Evolutionary conservation across 148 eudicot genomes (phyloP).

Genomic region (Chenopodium formosanum): DNA sequence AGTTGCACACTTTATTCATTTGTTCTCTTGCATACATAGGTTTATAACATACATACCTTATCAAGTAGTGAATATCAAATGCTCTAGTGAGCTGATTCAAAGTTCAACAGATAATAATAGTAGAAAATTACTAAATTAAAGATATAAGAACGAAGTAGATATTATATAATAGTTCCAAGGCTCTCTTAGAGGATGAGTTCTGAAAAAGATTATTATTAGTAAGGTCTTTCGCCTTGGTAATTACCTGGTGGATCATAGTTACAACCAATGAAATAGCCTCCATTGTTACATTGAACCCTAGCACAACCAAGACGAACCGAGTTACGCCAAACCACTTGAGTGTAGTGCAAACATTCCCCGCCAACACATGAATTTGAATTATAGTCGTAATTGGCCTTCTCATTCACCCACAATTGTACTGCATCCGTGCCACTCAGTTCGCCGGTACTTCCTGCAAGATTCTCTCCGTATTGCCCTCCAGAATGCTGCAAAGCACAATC

Average conservation of each 20-base stretch:
- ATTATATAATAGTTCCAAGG: too few relatives aligned
- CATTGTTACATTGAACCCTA: background rate
- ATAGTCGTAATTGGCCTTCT: conserved; percentile 33
- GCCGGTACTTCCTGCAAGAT: conserved; percentile 6
- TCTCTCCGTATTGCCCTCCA: conserved; percentile 20
- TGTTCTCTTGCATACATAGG: too few relatives aligned
- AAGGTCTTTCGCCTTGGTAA: background rate
- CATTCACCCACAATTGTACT: conserved; percentile 27
- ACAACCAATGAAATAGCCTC: background rate
- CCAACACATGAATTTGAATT: conserved; percentile 31
- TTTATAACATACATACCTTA: too few relatives aligned
- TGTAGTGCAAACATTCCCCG: conserved; percentile 20
- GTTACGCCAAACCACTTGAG: conserved; percentile 8
- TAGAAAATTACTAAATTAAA: too few relatives aligned
- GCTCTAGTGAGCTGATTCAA: too few relatives aligned
- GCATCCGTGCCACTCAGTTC: conserved; percentile 9
- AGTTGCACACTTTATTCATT: too few relatives aligned
- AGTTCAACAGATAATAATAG: too few relatives aligned
- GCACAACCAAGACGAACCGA: background rate
- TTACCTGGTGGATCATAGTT: background rate
- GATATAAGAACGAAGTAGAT: too few relatives aligned
- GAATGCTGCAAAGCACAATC: conserved; percentile 33
- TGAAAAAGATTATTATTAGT: background rate
- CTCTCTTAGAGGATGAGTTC: too few relatives aligned
- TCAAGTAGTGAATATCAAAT: too few relatives aligned